A percentile compares a stretch with the other conserved stretches of the same genome.
These are phyloP conservation scores for Chalciporus piperatus DNA, from an alignment of 768 basidiomycete species.

Conservation along the genomic window DNA sequence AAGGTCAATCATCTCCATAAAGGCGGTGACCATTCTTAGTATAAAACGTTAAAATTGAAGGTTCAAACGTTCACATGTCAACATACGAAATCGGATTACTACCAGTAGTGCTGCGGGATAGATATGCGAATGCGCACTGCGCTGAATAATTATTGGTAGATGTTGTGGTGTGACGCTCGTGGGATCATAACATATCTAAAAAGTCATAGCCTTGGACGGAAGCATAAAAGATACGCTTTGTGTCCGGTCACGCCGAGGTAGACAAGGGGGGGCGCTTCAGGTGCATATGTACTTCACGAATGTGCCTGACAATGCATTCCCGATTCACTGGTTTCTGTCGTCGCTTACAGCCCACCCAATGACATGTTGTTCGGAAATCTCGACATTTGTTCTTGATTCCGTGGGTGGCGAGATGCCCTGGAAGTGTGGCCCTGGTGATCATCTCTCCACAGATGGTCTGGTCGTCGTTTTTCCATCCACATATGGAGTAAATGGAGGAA, in stretches of 20 bases:
- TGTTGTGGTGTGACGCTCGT: too few species aligned
- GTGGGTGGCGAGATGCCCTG: constrained; percentile 15
- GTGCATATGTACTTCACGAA: constrained; percentile 12
- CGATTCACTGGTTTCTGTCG: constrained; percentile 16
- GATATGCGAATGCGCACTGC: background rate
- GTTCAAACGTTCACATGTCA: background rate
- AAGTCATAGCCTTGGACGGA: background rate
- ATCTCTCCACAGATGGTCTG: background rate
- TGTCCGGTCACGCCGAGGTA: background rate
- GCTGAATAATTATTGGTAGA: background rate
- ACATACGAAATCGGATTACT: background rate
- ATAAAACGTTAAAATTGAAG: too few species aligned
- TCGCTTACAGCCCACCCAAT: constrained; percentile 10
- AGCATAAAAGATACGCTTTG: background rate
- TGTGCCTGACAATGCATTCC: constrained; percentile 19
- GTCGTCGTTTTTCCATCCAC: constrained; percentile 7
- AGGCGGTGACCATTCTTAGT: too few species aligned
- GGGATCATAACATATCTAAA: background rate
- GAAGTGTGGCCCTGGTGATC: background rate
- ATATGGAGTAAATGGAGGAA: background rate
- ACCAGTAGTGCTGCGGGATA: background rate
- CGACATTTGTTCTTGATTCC: constrained; percentile 11
- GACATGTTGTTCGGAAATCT: background rate
- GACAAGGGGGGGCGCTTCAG: constrained; percentile 5
- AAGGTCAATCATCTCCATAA: too few species aligned